These are phyloP conservation scores for Endocladia muricata DNA, from an alignment of 31 red algal species.

Conservation along the genomic window DNA sequence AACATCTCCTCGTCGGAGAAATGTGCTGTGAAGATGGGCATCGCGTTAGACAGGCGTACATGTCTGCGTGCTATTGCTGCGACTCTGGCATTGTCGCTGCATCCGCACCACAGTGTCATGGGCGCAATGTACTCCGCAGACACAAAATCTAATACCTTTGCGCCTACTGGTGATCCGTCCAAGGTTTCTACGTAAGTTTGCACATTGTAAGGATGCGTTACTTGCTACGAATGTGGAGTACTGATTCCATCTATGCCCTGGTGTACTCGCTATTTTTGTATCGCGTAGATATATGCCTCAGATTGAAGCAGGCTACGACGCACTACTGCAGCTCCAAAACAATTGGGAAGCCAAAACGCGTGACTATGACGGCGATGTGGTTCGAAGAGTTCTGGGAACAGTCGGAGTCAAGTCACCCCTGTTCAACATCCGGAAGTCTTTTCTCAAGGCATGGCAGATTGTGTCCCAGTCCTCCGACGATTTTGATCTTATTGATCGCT, in stretches of 20 bases:
- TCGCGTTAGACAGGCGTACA: not conserved
- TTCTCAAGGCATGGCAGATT: constrained; percentile 56
- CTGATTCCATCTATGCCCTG: not conserved
- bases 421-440: constrained; percentile 71
- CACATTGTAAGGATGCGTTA: too few relatives aligned
- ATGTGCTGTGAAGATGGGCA: not conserved
- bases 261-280: not conserved
- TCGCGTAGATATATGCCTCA: constrained; percentile 60
- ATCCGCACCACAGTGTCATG: not conserved
- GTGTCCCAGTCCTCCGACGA: constrained; percentile 45
- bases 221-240: not conserved
- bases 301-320: constrained; percentile 56
- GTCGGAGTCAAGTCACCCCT: constrained; percentile 71
- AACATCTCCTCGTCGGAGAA: not conserved
- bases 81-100: not conserved
- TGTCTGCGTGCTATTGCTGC: not conserved
- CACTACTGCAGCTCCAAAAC: constrained; percentile 29
- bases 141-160: constrained; percentile 33
- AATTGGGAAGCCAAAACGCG: constrained; percentile 65
- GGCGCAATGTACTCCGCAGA: constrained; percentile 71
- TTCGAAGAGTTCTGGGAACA: constrained; percentile 71
- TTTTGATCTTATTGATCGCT: constrained; percentile 52
- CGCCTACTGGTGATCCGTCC: constrained; percentile 41
- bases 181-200: constrained; percentile 48
- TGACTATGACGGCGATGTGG: constrained; percentile 72